Evolutionary conservation across 2,329 filamentous ascomycete genomes (phyloP).

Genomic region (Elsinoe batatas): DNA sequence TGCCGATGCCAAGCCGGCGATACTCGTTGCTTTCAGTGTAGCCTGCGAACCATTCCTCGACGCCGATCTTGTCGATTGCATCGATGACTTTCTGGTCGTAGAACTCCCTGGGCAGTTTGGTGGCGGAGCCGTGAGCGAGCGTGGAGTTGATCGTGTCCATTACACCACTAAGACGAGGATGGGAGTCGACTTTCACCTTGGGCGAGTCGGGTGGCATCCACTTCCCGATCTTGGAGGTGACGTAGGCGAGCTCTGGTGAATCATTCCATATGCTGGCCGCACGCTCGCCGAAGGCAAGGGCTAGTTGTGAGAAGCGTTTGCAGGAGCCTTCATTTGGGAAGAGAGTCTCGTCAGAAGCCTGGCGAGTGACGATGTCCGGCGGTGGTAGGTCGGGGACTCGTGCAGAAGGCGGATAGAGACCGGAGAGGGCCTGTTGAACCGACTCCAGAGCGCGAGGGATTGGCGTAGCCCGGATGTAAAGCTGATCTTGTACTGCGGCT

Average conservation of each 20-base stretch:
- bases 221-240: slow-evolving; percentile 66
- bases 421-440: slow-evolving; percentile 41
- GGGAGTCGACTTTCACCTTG: slow-evolving; percentile 70
- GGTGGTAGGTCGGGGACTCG: slow-evolving; percentile 34
- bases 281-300: slow-evolving; percentile 38
- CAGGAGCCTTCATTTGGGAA: slow-evolving; percentile 43
- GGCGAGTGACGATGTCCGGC: slow-evolving; percentile 36
- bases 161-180: slow-evolving; percentile 75
- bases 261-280: slow-evolving; percentile 41
- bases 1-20: slow-evolving; percentile 78
- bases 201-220: slow-evolving; percentile 67
- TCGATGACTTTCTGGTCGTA: slow-evolving; percentile 64
- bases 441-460: slow-evolving; percentile 42
- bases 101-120: slow-evolving; percentile 72
- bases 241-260: slow-evolving; percentile 70
- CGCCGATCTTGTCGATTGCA: slow-evolving; percentile 62
- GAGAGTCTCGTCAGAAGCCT: slow-evolving; percentile 39
- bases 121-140: slow-evolving; percentile 69
- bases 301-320: slow-evolving; percentile 38
- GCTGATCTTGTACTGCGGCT: slow-evolving; percentile 28
- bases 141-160: slow-evolving; percentile 93
- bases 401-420: slow-evolving; percentile 37
- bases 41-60: slow-evolving; percentile 89
- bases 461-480: slow-evolving; percentile 39
- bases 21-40: slow-evolving; percentile 81